Evolutionary conservation across 2,329 filamentous ascomycete genomes (phyloP).

Genomic region (Diplodia scrobiculata): DNA sequence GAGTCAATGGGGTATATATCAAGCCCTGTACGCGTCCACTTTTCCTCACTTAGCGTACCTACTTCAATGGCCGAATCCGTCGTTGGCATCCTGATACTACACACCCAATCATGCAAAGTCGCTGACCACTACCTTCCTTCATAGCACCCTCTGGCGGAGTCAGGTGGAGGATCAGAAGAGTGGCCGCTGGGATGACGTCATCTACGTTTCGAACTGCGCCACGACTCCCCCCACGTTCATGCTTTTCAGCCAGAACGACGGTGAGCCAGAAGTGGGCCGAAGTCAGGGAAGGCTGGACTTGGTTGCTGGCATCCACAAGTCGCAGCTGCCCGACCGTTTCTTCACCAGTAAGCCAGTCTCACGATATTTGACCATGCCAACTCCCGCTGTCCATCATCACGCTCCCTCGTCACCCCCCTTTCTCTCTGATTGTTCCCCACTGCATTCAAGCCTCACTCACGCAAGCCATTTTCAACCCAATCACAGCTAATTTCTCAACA

Average conservation of each 20-base stretch:
- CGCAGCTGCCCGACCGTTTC: slow-evolving; percentile 1
- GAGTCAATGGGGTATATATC: slow-evolving; percentile 11
- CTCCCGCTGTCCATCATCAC: neutral
- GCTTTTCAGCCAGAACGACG: slow-evolving; percentile 6
- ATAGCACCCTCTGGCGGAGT: neutral
- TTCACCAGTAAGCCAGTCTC: neutral
- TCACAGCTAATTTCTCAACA: neutral
- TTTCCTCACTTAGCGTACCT: too few relatives aligned
- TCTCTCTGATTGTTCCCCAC: neutral
- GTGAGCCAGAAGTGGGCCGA: neutral
- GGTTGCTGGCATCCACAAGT: neutral
- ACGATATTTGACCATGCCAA: neutral
- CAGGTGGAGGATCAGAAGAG: slow-evolving; percentile 11
- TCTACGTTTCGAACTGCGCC: neutral
- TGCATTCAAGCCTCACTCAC: neutral
- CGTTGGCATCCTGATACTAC: neutral
- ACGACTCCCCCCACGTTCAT: neutral
- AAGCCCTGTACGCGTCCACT: slow-evolving; percentile 10
- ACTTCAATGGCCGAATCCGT: neutral
- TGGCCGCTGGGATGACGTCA: slow-evolving; percentile 12
- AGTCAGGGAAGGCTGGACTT: neutral
- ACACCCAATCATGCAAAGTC: neutral
- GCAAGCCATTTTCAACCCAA: too few relatives aligned
- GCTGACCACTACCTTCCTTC: neutral
- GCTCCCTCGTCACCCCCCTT: too few relatives aligned